phyloP scores from a whole-genome alignment of 306 rosid genomes.

The Quercus bicolor region DNA sequence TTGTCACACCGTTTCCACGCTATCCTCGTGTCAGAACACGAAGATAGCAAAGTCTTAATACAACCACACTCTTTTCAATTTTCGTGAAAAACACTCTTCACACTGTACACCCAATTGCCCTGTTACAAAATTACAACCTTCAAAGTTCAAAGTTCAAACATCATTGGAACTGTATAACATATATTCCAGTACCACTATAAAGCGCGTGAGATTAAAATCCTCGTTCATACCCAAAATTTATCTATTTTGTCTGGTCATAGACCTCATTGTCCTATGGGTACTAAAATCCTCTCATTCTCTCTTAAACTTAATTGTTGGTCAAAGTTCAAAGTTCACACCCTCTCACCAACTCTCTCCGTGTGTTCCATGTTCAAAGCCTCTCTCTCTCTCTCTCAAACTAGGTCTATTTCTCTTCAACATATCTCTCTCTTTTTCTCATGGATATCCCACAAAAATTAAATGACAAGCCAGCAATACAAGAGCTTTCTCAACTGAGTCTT shows the following conservation, averaged over 20 bases:
- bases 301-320: neutral
- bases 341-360: neutral
- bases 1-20: slow-evolving; percentile 12
- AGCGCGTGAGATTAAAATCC: neutral
- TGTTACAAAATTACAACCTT: too few relatives aligned
- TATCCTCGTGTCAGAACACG: slow-evolving; percentile 2
- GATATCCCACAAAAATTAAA: slow-evolving; percentile 16
- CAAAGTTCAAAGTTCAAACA: too few relatives aligned
- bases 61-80: too few relatives aligned
- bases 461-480: slow-evolving; percentile 18
- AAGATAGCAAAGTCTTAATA: neutral
- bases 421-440: neutral
- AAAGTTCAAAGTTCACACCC: neutral
- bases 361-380: neutral
- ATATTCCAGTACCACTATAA: neutral
- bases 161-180: neutral
- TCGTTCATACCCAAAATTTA: neutral
- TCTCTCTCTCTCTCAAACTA: neutral
- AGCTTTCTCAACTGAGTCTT: neutral
- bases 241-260: too few relatives aligned
- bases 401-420: neutral
- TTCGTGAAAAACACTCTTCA: neutral
- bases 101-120: neutral
- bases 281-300: neutral
- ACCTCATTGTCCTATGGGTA: neutral